phyloP scores from a whole-genome alignment of 2,329 filamentous ascomycete species.

The Colletotrichum magnum region DNA sequence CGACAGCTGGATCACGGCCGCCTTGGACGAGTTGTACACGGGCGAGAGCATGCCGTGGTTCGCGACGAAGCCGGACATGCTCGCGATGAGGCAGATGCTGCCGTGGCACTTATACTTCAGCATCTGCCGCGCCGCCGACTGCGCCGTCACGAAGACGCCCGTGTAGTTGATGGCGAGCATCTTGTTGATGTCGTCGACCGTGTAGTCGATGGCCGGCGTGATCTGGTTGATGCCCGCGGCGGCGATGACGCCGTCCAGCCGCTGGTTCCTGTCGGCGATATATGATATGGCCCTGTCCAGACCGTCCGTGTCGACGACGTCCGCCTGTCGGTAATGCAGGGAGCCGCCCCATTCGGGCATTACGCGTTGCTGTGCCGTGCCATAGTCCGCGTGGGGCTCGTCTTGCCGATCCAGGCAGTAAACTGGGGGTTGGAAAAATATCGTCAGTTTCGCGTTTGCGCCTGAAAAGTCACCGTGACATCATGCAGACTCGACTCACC shows the following conservation, averaged over 20 bases:
- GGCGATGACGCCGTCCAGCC: conserved; percentile 78
- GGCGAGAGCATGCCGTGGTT: conserved; percentile 74
- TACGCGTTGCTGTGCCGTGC: conserved; percentile 70
- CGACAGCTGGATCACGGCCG: conserved; percentile 73
- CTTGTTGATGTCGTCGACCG: conserved; percentile 67
- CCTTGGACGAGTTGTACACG: conserved; percentile 78
- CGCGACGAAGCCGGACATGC: conserved; percentile 68
- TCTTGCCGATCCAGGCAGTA: conserved; percentile 70
- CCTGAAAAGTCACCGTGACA: not conserved
- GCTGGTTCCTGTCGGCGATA: conserved; percentile 73
- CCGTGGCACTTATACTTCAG: conserved; percentile 64
- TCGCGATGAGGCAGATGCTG: conserved; percentile 70
- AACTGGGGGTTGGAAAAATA: conserved; percentile 52
- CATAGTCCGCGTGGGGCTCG: conserved; percentile 70
- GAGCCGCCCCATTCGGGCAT: conserved; percentile 75
- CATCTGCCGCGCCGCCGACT: conserved; percentile 77
- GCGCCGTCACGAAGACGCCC: conserved; percentile 79
- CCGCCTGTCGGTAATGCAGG: conserved; percentile 76
- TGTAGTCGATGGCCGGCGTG: conserved; percentile 77
- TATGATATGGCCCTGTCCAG: conserved; percentile 71
- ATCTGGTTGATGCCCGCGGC: conserved; percentile 79
- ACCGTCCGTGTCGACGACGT: conserved; percentile 73
- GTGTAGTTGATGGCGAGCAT: conserved; percentile 80
- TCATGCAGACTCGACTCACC: conserved; percentile 53
- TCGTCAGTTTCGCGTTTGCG: no score